Conservation (phyloP, 495 filamentous ascomycete genomes). For the Hypoxylon perforatum region DNA sequence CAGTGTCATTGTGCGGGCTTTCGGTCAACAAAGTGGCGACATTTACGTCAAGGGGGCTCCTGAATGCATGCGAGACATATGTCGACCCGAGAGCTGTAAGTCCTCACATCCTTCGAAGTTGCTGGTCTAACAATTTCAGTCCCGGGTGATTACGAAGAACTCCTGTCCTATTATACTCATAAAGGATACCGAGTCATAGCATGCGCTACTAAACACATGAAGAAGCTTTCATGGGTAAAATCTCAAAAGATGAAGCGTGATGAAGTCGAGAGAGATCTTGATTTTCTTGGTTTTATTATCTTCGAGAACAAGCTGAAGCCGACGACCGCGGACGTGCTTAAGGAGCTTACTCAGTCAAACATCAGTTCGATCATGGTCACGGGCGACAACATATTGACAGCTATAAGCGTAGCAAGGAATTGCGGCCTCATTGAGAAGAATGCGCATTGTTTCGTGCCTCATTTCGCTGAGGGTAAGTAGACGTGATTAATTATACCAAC, state of each 20-base stretch:
- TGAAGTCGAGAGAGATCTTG: constrained; percentile 82
- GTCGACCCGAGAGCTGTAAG: constrained; percentile 79
- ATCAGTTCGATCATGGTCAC: constrained; percentile 98
- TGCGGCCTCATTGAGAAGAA: constrained; percentile 83
- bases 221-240: constrained; percentile 89
- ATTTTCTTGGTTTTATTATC: constrained; percentile 95
- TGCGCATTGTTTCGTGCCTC: constrained; percentile 91
- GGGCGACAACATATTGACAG: constrained; percentile 97
- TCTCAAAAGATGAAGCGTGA: constrained; percentile 90
- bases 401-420: constrained; percentile 94
- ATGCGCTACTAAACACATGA: constrained; percentile 88
- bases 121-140: constrained; percentile 62
- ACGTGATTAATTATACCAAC: not conserved
- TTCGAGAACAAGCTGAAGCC: constrained; percentile 99
- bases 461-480: constrained; percentile 76
- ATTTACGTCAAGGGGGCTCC: constrained; percentile 97
- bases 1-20: constrained; percentile 90
- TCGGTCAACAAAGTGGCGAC: constrained; percentile 79
- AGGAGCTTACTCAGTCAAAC: constrained; percentile 83
- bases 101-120: constrained; percentile 20
- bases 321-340: constrained; percentile 77
- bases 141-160: constrained; percentile 88
- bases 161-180: constrained; percentile 89
- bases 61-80: constrained; percentile 95
- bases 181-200: constrained; percentile 97